A percentile compares a stretch with the other conserved stretches of the same genome.
Evolutionary conservation across 768 basidiomycete species (phyloP).

Genomic region (Plicaturopsis crispa): DNA sequence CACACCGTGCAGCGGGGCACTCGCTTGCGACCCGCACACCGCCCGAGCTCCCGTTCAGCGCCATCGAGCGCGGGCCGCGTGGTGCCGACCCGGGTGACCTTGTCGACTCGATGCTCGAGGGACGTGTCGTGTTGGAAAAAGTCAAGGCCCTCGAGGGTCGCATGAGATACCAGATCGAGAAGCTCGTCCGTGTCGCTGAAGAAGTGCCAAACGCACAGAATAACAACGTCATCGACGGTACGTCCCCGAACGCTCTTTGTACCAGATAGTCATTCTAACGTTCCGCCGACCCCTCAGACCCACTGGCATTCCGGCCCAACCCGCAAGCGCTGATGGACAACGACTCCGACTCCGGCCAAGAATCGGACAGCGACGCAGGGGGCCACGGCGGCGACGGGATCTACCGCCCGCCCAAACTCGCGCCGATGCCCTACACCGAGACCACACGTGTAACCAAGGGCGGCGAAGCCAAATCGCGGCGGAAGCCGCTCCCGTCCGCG

Average conservation of each 20-base stretch:
- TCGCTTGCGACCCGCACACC: conserved; percentile 44
- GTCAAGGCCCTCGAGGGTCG: conserved; percentile 75
- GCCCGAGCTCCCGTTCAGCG: conserved; percentile 45
- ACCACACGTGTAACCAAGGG: conserved; percentile 38
- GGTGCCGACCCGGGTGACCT: conserved; percentile 64
- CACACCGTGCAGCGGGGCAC: conserved; percentile 66
- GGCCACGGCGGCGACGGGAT: conserved; percentile 30
- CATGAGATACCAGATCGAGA: conserved; percentile 95
- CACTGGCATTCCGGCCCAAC: conserved; percentile 88
- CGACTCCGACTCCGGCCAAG: conserved; percentile 19
- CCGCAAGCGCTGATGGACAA: conserved; percentile 60
- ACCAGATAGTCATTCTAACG: conserved; percentile 2
- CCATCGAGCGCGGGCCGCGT: conserved; percentile 39
- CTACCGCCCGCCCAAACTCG: conserved; percentile 83
- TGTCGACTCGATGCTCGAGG: conserved; percentile 73
- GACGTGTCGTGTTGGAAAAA: conserved; percentile 83
- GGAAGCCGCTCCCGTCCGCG: conserved; percentile 54
- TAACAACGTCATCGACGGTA: conserved; percentile 51
- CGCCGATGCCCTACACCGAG: conserved; percentile 81
- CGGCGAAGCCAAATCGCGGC: conserved; percentile 39
- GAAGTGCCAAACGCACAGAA: conserved; percentile 37
- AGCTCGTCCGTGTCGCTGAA: conserved; percentile 73
- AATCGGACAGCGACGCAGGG: conserved; percentile 25
- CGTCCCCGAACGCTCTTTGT: conserved; percentile 10
- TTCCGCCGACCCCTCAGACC: conserved; percentile 48